Evolutionary conservation across 495 filamentous ascomycete species (phyloP).

Genomic region (Aspergillus steynii): DNA sequence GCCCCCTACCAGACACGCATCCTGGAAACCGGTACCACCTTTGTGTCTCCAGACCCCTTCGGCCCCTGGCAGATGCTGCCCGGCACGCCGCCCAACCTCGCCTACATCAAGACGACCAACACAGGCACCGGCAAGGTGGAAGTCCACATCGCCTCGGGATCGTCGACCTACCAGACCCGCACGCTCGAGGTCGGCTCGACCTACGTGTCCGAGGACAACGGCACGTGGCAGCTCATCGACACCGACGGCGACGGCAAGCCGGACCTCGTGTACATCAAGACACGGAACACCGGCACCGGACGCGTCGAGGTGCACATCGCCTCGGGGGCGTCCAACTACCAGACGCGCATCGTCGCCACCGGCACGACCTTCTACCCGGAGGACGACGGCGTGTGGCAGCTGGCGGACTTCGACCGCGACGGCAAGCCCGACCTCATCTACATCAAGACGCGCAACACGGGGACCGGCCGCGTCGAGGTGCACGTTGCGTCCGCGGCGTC

Average conservation of each 20-base stretch:
- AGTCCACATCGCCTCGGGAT: constrained; percentile 9
- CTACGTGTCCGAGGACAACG: constrained; percentile 2
- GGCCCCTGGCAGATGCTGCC: constrained; percentile 9
- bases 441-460: constrained; percentile 10
- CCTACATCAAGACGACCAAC: constrained; percentile 10
- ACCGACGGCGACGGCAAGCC: constrained; percentile 3
- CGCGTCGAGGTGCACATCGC: constrained; percentile 9
- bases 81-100: not conserved
- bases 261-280: constrained; percentile 10
- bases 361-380: constrained; percentile 11
- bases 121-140: constrained; percentile 7
- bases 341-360: constrained; percentile 2
- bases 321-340: constrained; percentile 6
- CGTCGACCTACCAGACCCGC: not conserved
- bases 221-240: constrained; percentile 8
- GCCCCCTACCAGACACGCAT: constrained; percentile 6
- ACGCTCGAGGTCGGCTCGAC: constrained; percentile 5
- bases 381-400: constrained; percentile 7
- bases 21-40: constrained; percentile 6
- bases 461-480: constrained; percentile 5
- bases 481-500: constrained; percentile 7
- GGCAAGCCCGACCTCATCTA: constrained; percentile 6
- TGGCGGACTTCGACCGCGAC: constrained; percentile 7
- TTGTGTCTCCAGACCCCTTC: constrained; percentile 4
- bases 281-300: constrained; percentile 2